phyloP scores from a whole-genome alignment of 2,329 filamentous ascomycete species.

The Bipolaris sorokiniana region DNA sequence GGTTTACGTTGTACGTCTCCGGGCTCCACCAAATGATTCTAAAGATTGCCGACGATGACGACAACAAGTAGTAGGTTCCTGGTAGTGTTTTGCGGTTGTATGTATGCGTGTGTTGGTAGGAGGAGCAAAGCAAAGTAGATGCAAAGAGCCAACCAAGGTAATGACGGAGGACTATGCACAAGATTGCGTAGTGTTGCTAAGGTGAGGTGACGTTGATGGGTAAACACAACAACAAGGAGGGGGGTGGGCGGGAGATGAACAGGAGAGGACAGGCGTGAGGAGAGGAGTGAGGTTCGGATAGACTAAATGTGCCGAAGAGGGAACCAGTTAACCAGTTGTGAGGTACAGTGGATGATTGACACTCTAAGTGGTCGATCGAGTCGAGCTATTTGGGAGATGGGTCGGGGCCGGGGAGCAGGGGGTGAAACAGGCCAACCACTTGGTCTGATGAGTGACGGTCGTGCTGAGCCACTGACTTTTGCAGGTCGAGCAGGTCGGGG shows the following conservation, averaged over 20 bases:
- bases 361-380: slow-evolving; percentile 47
- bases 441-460: slow-evolving; percentile 37
- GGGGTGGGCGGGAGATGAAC: slow-evolving; percentile 31
- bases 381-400: slow-evolving; percentile 47
- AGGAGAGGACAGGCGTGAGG: slow-evolving; percentile 34
- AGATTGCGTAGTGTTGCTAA: not conserved
- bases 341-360: slow-evolving; percentile 38
- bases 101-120: not conserved
- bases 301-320: slow-evolving; percentile 44
- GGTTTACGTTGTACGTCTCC: slow-evolving; percentile 20
- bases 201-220: slow-evolving; percentile 28
- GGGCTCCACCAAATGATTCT: slow-evolving; percentile 19
- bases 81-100: slow-evolving; percentile 4
- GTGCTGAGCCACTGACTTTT: slow-evolving; percentile 47
- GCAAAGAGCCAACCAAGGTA: slow-evolving; percentile 28
- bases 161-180: no score
- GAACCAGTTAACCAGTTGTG: slow-evolving; percentile 42
- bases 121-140: slow-evolving; percentile 8
- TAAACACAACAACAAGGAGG: slow-evolving; percentile 34
- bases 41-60: slow-evolving; percentile 7
- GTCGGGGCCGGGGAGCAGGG: slow-evolving; percentile 38
- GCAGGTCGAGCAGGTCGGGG: slow-evolving; percentile 33
- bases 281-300: slow-evolving; percentile 39
- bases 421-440: slow-evolving; percentile 51
- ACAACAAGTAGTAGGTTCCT: slow-evolving; percentile 3